Conservation (phyloP, 345 rosid genomes). For the Eutrema japonicum region DNA sequence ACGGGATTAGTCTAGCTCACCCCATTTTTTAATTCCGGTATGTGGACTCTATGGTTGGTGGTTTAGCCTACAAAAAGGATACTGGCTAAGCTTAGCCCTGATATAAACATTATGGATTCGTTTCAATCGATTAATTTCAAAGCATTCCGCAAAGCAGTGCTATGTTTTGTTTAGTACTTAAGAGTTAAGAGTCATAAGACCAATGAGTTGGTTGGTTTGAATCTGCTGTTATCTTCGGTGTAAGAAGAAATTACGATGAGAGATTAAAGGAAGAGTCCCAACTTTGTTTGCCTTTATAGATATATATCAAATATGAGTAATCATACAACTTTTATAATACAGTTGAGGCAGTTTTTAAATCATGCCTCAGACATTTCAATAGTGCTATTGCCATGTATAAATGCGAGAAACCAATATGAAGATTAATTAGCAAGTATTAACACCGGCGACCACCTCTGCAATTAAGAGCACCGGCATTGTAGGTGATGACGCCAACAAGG, state of each 20-base stretch:
- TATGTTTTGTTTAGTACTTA: not conserved
- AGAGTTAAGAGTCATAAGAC: not conserved
- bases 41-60: not conserved
- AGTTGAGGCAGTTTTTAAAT: constrained; percentile 41
- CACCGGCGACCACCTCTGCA: constrained; percentile 63
- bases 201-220: not conserved
- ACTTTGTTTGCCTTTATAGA: constrained; percentile 35
- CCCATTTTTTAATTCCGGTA: not conserved
- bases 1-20: not conserved
- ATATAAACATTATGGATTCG: too few species aligned
- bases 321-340: constrained; percentile 42
- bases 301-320: constrained; percentile 38
- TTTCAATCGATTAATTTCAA: not conserved
- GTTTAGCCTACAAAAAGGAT: not conserved
- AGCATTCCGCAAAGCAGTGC: not conserved
- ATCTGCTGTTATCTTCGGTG: not conserved
- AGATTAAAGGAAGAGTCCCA: constrained; percentile 6
- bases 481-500: constrained; percentile 55
- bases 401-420: constrained; percentile 34
- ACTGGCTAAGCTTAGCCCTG: not conserved
- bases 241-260: constrained; percentile 4
- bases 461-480: constrained; percentile 55
- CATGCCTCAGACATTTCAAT: constrained; percentile 38
- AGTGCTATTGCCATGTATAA: constrained; percentile 38
- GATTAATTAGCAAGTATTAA: constrained; percentile 40